Evolutionary conservation across 176 grass and related monocot species (phyloP), one percentile per base, ranked within the genome.

Genomic region (Ampelocalamus luodianensis): DNA sequence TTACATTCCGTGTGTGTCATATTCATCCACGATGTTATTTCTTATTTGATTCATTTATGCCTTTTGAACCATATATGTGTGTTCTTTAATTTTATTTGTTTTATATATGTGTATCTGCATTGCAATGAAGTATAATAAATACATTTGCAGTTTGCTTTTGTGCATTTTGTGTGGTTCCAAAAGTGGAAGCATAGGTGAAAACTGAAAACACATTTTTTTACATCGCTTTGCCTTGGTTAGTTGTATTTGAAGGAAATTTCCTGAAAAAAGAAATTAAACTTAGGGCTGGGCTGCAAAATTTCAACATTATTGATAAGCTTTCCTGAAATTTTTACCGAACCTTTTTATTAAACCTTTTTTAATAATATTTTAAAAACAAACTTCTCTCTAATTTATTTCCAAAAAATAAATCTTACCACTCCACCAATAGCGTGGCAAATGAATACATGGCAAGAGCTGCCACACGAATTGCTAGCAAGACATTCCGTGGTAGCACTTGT

Each of bases 1-100:
- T 53, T 12, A 43, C 4, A 36, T 53, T 74, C 5, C 8, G 38
- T 18, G 20, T 4, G 32, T 61, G 5, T 0, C 8, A 40, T 5
- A 73, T 50, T 49, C 12, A 27, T 64, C 39, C 20, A 1, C 61
- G 48, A 23, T 90, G 55, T 40, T 74, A n/a, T 79, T 90, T 90
- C 45, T 40, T 74, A n/a, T 79, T 90, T 54, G 17, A 68, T 79
- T 87, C 39, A 24, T 40, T 20, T 34, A 13, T 58, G 65, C 8
- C 49, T 76, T 63, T 8, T 14, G 8, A 37, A 40, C 32, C 48
- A 26, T 63, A 18, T 18, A 29, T 45, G 4, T 74, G 1, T 9
- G n/a, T 46, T 46, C 24, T 29, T 61, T 42, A 34, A 34, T 49
- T 20, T 66, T 66, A 65, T 38, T 53, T 68, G 3, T 51, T 8